Conservation (phyloP, 2,329 filamentous ascomycete species). For the Fusarium subglutinans region DNA sequence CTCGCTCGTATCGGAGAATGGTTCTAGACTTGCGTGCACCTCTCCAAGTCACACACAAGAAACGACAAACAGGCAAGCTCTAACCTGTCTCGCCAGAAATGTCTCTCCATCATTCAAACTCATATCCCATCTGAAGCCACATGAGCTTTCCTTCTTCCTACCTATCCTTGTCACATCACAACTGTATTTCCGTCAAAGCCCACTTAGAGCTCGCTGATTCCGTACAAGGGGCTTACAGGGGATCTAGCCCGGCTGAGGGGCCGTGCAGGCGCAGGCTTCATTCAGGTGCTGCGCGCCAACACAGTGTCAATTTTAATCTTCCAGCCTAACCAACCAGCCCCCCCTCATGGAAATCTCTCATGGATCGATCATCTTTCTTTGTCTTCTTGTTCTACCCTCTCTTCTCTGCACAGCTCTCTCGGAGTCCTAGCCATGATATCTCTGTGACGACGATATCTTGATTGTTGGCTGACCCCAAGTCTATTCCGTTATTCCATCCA, state of each 20-base stretch:
- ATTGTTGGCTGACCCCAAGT: conserved; percentile 19
- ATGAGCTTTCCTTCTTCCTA: background rate
- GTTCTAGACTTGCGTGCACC: background rate
- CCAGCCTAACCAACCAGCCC: conserved; percentile 29
- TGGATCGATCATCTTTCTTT: conserved; percentile 4
- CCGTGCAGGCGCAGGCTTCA: conserved; percentile 19
- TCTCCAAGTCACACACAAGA: background rate
- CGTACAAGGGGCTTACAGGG: conserved; percentile 25
- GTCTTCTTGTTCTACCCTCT: conserved; percentile 30
- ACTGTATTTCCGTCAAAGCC: conserved; percentile 28
- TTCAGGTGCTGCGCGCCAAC: conserved; percentile 29
- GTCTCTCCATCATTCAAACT: conserved; percentile 37
- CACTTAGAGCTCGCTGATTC: conserved; percentile 30
- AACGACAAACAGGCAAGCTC: conserved; percentile 12
- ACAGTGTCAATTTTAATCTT: conserved; percentile 34
- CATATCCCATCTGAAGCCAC: conserved; percentile 34
- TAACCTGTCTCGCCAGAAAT: conserved; percentile 29
- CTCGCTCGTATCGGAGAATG: conserved; percentile 1
- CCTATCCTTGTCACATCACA: conserved; percentile 9
- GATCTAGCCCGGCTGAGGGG: conserved; percentile 11
- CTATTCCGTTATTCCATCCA: background rate
- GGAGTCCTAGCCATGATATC: conserved; percentile 33
- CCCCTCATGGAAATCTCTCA: conserved; percentile 38
- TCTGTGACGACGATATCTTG: conserved; percentile 27
- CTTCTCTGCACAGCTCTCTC: conserved; percentile 29